These are phyloP conservation scores for Penicillium cosmopolitanum DNA, from an alignment of 495 filamentous ascomycete species.

Conservation along the genomic window DNA sequence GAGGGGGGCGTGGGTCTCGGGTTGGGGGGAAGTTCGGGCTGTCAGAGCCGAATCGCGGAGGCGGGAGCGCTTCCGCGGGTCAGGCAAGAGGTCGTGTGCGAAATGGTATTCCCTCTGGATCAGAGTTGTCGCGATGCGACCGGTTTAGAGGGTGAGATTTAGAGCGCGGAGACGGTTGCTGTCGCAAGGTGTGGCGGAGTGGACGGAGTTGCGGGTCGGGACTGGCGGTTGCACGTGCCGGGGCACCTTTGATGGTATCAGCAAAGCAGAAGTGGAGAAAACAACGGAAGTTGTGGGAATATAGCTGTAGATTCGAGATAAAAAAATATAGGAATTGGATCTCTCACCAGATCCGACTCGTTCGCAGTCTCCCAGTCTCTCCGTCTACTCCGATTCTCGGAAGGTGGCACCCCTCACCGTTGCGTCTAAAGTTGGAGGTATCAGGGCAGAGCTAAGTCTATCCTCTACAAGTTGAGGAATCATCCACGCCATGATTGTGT, in stretches of 20 bases:
- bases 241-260: too few relatives aligned
- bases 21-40: conserved; percentile 10
- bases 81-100: conserved; percentile 24
- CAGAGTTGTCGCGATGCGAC: conserved; percentile 11
- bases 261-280: too few relatives aligned
- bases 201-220: conserved; percentile 17
- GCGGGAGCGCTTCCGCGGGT: conserved; percentile 24
- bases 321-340: neutral
- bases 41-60: conserved; percentile 13
- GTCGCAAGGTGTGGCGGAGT: conserved; percentile 15
- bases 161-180: conserved; percentile 1
- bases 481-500: neutral
- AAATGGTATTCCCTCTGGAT: neutral
- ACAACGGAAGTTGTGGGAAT: too few relatives aligned
- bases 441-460: too few relatives aligned
- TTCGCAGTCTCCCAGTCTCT: neutral
- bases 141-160: neutral
- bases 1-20: conserved; percentile 19
- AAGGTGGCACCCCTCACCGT: neutral
- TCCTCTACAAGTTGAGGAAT: neutral
- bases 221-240: conserved; percentile 17
- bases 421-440: too few relatives aligned
- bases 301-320: neutral
- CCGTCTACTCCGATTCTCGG: neutral
- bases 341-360: neutral